Base-by-base conservation (phyloP, 306 rosid genomes). In the Begonia masoniana region DNA sequence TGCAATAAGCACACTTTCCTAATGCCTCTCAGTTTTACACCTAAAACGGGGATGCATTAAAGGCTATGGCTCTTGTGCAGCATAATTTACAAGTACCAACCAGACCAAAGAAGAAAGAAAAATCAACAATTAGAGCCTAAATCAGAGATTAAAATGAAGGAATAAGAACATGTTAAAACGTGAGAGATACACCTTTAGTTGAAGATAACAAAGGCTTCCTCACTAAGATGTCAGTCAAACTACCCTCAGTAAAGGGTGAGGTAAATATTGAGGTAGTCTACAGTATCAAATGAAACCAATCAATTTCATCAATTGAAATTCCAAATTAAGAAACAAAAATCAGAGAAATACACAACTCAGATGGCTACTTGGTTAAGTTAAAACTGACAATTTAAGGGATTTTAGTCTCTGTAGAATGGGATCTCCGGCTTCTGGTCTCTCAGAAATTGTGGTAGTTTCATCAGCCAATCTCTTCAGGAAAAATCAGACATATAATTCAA, bases 151-250 rank as follows among this genome's bases (percentile, higher is more conserved):
- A 54, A 43, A 52, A 24, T 24, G 56, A 23, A 26, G 19, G 19
- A 17, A 17, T 17, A 17, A 17, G 19, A 17, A 1, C 19, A 17
- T 55, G 57, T 24, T 31, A 24, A 47, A 59, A 31, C 26, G 54
- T 47, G 31, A 57, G 43, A 39, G 15, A 47, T 70, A 31, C 51
- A 83, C 99, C 78, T 55, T 88, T 53, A 74, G 51, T 63, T 4
- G 82, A 69, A 21, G 94, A 83, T 23, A 94, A 81, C 1, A 82
- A 67, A 53, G 94, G 73, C 55, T 82, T 86, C 77, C 83, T 81
- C 56, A 92, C 93, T 61, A 92, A 69, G 79, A 86, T 86, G 70
- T 92, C 96, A 23, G 95, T 81, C 71, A 86, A 72, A 62, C 83
- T 77, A 61, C 93, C 66, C 76, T 86, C 96, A 16, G 76, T 46